Evolutionary conservation across 108 stramenopile species (phyloP), one percentile per base, ranked within the genome.

Genomic region (Chaetoceros tenuissimus): DNA sequence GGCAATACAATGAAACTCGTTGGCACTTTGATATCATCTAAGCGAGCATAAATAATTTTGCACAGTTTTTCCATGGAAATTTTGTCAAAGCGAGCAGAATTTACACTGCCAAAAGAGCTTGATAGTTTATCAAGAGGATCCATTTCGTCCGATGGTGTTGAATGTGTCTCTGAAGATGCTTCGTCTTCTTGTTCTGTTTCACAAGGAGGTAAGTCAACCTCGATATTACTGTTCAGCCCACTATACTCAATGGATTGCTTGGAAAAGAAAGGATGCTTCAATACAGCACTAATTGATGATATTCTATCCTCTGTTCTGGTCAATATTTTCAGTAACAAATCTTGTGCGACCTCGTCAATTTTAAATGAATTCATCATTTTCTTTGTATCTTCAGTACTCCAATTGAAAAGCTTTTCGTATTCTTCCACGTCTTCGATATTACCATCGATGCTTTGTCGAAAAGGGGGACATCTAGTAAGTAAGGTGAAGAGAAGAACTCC

Each of bases 341-440:
- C 72, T 64, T 73, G 72, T 7, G 72, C 72, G 34, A 73, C 23
- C 3, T 68, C 67, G 50, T 73, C 72, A 5, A 58, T 45, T 10
- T 55, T 55, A 19, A 28, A 24, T 24, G n/a, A n/a, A n/a, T n/a
- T n/a, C n/a, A n/a, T n/a, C n/a, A n/a, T n/a, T n/a, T n/a, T n/a
- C n/a, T n/a, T n/a, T n/a, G n/a, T n/a, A n/a, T n/a, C n/a, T n/a
- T n/a, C n/a, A n/a, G n/a, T n/a, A n/a, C n/a, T n/a, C n/a, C n/a
- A n/a, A n/a, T n/a, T n/a, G n/a, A 51, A 48, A 3, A 71, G 48
- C 27, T 62, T 46, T 20, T 68, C 64, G 1, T 55, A 13, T 25
- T 60, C 48, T 24, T 10, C 68, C 31, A n/a, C 57, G 22, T 63
- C 49, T 55, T 53, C 67, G 21, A 16, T 22, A 0, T 24, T 26